phyloP scores from a whole-genome alignment of 1,284 basidiomycete genomes.

The Agroathelia rolfsii region DNA sequence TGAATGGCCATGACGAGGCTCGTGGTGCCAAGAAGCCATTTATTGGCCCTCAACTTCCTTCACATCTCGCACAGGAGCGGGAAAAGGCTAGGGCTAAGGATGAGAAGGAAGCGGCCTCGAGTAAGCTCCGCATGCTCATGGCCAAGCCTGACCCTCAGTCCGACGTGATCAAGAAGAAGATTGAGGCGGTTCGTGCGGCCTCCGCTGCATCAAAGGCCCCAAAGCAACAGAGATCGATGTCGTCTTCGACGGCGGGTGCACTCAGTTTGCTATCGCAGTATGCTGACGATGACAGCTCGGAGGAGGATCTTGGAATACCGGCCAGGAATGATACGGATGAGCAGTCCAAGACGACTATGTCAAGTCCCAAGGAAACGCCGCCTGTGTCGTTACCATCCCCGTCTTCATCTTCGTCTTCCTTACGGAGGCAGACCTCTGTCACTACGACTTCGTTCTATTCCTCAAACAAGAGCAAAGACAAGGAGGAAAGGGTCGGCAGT shows the following conservation, averaged over 20 bases:
- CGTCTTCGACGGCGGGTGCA: constrained; percentile 25
- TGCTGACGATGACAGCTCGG: constrained; percentile 37
- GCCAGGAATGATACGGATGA: too few relatives aligned
- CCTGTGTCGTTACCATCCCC: too few relatives aligned
- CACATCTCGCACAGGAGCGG: constrained; percentile 19
- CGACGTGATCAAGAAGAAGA: constrained; percentile 48
- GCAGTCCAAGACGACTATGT: too few relatives aligned
- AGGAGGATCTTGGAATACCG: constrained; percentile 25
- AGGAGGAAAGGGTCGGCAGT: too few relatives aligned
- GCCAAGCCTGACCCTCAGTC: constrained; percentile 47
- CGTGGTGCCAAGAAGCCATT: constrained; percentile 40
- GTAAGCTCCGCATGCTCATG: constrained; percentile 11
- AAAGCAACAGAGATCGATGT: constrained; percentile 10
- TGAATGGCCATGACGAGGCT: constrained; percentile 38
- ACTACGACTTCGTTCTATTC: too few relatives aligned
- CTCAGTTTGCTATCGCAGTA: constrained; percentile 45
- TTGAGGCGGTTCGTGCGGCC: constrained; percentile 32
- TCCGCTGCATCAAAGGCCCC: too few relatives aligned
- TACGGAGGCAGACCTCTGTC: too few relatives aligned
- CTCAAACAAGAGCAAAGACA: too few relatives aligned
- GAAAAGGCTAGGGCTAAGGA: constrained; percentile 13
- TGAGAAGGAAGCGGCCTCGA: constrained; percentile 18
- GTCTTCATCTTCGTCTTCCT: too few relatives aligned
- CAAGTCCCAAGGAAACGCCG: too few relatives aligned
- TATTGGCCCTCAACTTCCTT: constrained; percentile 57